Base-by-base conservation (phyloP, 352 stramenopile species). In the Globisporangium viniferum region DNA sequence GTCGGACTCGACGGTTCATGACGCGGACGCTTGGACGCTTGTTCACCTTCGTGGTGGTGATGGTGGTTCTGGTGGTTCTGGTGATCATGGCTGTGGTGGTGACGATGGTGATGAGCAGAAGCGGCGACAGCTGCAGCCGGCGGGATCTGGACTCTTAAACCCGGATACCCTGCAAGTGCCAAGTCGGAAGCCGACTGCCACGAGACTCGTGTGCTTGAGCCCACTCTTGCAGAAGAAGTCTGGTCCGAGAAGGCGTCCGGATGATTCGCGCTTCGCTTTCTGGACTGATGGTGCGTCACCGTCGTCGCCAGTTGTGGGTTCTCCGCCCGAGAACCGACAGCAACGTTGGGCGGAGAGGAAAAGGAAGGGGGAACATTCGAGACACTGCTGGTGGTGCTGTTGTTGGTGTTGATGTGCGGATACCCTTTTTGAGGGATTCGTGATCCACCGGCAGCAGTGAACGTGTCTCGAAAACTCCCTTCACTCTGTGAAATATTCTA, bases 1-100 rank as follows among this genome's bases (percentile, higher is more conserved):
- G 79, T 86, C 24, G 79, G 79, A 53, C 79, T 84, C 56, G 64
- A 64, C 5, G 78, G 70, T 20, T 83, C 76, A 58, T 68, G 72
- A 8, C 76, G 69, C n/a, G 74, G 58, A 6, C 74, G 76, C 66
- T 86, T 85, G 5, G 64, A 44, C 1, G 48, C 57, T 7, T 59
- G 41, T 4, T 64, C 56, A 2, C 60, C 62, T 8, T 59, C 46
- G 20, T 56, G 59, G 58, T 70, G 65, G 56, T 69, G 44, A 22
- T 66, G 65, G 4, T 68, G 33, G 6, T 60, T 22, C 18, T 35
- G 70, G 61, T 18, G 44, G 64, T 35, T 33, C 36, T 44, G 59
- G 20, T 74, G 56, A 73, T 35, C 64, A 65, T 68, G 22, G 20
- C 64, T 29, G 18, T 46, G 62, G 55, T 27, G 54, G 12, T 59